Evolutionary conservation across 495 filamentous ascomycete genomes (phyloP), one percentile per base, ranked within the genome.

Genomic region (Tuber borchii): DNA sequence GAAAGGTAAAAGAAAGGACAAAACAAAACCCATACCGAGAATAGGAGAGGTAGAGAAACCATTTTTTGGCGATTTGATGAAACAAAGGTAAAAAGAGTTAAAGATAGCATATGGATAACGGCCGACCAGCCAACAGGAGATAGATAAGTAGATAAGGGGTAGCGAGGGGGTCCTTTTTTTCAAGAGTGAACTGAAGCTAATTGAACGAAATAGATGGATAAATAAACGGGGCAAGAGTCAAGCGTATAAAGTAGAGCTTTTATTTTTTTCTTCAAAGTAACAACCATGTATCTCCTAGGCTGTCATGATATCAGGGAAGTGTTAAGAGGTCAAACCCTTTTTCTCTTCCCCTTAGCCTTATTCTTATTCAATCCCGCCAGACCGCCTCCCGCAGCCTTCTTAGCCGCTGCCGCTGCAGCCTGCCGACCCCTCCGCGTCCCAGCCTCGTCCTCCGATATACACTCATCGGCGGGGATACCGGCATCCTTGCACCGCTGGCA

Each of bases 371-470:
- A 74, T 20, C 46, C 78, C 22, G 48, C 70, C 39, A 70, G 37
- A 26, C 65, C 73, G 17, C 79, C 79, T 42, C 75, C 73, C 40
- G 78, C 76, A 20, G 80, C 80, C 19, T 76, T 79, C 48, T 77
- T 81, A 69, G 76, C 83, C 45, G 82, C 81, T 16, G 79, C 81
- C 46, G 78, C 81, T 31, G 82, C 82, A 20, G 81, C 96, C 81
- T 95, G 97, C 17, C 95, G 89, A n/a, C 96, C 96, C 83, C 97
- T 97, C 79, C 95, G 90, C 51, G 94, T 95, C 83, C 97, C 97
- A 48, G 92, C 92, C 83, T 99, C 95, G 76, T 99, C 96, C 84
- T 99, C 95, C 84, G 93, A 97, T 83, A 98, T 88, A 83, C 95
- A 99, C 71, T 93, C 91, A 61, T 98, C 94, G 73, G 93, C 88